Evolutionary conservation across 345 rosid genomes (phyloP).

Genomic region (Gossypium mustelinum): DNA sequence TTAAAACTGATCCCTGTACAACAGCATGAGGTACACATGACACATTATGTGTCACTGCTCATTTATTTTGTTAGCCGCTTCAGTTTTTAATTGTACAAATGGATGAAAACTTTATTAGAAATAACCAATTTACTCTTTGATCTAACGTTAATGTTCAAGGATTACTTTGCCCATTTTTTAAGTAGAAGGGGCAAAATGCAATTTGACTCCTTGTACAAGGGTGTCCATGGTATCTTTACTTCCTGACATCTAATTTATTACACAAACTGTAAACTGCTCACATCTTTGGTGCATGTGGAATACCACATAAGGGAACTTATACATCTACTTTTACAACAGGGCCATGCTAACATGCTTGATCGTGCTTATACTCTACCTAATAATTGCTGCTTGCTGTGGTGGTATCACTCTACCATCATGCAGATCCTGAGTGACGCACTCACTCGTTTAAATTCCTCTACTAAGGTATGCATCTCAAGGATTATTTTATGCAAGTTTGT

Average conservation of each 20-base stretch:
- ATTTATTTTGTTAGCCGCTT: too few relatives aligned
- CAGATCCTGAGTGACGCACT: constrained; percentile 55
- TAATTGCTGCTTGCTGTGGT: constrained; percentile 89
- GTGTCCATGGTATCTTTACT: too few relatives aligned
- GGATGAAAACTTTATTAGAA: too few relatives aligned
- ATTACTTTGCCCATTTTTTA: too few relatives aligned
- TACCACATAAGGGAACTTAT: neutral
- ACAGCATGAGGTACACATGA: too few relatives aligned
- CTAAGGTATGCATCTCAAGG: constrained; percentile 16
- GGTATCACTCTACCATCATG: constrained; percentile 85
- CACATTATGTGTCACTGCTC: too few relatives aligned
- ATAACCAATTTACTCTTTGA: too few relatives aligned
- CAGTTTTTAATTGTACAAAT: too few relatives aligned
- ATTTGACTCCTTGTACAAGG: too few relatives aligned
- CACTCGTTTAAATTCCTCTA: constrained; percentile 7
- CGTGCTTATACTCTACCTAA: constrained; percentile 70
- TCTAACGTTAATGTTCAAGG: too few relatives aligned
- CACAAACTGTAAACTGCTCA: neutral
- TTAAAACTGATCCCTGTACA: too few relatives aligned
- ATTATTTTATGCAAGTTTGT: constrained; percentile 1
- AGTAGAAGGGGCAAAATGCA: too few relatives aligned
- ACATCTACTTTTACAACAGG: constrained; percentile 46
- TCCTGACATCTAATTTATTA: neutral
- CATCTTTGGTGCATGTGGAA: neutral
- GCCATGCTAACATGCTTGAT: constrained; percentile 76